Evolutionary conservation across 257 asterid genomes (phyloP), one percentile per base, ranked within the genome.

Genomic region (Ilex asprella): DNA sequence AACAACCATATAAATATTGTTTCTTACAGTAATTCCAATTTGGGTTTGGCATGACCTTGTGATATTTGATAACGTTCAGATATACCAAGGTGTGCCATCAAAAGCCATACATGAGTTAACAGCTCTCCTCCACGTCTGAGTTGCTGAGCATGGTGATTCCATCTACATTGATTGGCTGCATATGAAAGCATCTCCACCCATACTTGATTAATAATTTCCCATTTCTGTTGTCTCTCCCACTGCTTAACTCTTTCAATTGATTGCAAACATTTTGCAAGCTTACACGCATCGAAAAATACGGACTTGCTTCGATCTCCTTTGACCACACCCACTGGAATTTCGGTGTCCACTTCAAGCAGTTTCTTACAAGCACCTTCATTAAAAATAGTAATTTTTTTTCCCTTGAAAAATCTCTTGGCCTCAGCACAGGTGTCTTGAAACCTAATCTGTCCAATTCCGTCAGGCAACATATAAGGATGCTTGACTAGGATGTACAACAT

Each of bases 261-360:
- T 50, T 62, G 21, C 2, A 76, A 44, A 35, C 15, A 10, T 9
- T 44, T 2, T 3, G 60, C 67, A 41, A 72, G 73, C 12, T 61
- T 13, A 7, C 75, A 58, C 13, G 62, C 79, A 13, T 75, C 76
- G 12, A 70, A 70, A 43, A 75, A 14, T 11, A 75, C 50, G 10
- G 76, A 66, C 39, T 68, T 71, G 61, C 78, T 76, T 58, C 75
- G 67, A 46, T 76, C 78, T 31, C 81, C 75, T 54, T 76, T 71
- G 61, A 76, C 62, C 5, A 60, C 39, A 3, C 61, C 61, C 2
- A 75, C 75, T 13, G 30, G 30, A 13, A 61, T 52, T 16, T 67
- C 30, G n/a, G 62, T 60, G 7, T 71, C 39, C 50, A 68, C 69
- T 10, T 12, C 0, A 2, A 8, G 43, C n/a, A 71, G 21, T 58